Conservation (phyloP, 768 basidiomycete species). For the Russula sp. region DNA sequence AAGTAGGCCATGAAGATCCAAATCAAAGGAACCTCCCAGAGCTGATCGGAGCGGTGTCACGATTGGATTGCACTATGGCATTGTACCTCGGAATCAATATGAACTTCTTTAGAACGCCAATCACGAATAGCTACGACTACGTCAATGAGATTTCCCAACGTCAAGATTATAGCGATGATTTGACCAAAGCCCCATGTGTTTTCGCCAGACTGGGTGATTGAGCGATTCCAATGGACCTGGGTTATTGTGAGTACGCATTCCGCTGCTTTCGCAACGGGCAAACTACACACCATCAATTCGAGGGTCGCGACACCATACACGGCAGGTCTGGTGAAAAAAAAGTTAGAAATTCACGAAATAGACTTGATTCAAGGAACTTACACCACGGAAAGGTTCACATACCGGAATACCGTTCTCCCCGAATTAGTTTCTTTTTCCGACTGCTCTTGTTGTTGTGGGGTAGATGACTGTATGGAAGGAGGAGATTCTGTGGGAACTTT, state of each 20-base stretch:
- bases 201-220: conserved; percentile 12
- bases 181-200: conserved; percentile 17
- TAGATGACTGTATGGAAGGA: background rate
- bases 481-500: background rate
- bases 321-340: conserved; percentile 1
- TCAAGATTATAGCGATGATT: conserved; percentile 11
- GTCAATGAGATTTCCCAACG: conserved; percentile 7
- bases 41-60: background rate
- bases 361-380: background rate
- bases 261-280: background rate
- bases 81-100: background rate
- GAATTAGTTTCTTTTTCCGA: too few species aligned
- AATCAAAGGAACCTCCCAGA: background rate
- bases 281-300: conserved; percentile 14
- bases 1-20: background rate
- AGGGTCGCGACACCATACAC: conserved; percentile 15
- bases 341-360: background rate
- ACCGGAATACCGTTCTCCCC: background rate
- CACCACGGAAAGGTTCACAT: background rate
- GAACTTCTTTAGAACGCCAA: background rate
- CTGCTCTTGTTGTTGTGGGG: background rate
- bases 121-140: background rate
- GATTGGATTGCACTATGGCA: background rate
- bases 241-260: background rate
- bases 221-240: conserved; percentile 14